phyloP scores from a whole-genome alignment of 257 asterid species.

The Solanum sparsipilum region DNA sequence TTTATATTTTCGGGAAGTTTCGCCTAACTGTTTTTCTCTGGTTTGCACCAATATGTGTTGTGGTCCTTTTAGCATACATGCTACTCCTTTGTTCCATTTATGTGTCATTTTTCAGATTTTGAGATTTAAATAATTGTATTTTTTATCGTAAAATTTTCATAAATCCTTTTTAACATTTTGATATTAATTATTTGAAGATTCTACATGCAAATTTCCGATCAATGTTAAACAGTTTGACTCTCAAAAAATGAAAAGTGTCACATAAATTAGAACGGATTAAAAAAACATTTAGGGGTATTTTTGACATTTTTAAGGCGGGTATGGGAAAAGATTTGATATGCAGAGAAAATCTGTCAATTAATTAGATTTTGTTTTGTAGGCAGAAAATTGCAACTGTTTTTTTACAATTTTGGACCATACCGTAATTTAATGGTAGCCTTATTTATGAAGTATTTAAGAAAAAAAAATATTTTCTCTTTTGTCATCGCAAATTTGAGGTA shows the following conservation, averaged over 20 bases:
- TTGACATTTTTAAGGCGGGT: not conserved
- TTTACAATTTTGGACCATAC: not conserved
- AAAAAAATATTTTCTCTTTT: too few relatives aligned
- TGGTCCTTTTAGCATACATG: not conserved
- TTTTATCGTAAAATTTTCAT: too few relatives aligned
- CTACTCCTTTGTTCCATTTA: not conserved
- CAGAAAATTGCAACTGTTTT: not conserved
- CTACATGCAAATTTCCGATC: too few relatives aligned
- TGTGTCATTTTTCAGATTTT: too few relatives aligned
- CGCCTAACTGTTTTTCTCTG: not conserved
- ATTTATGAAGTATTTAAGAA: too few relatives aligned
- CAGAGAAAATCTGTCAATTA: not conserved
- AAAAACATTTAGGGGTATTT: not conserved
- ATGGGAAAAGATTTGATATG: not conserved
- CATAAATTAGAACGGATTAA: too few relatives aligned
- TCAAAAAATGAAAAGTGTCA: fast-evolving
- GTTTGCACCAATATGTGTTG: not conserved
- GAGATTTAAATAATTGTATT: not conserved
- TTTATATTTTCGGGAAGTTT: not conserved
- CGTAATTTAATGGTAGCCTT: not conserved
- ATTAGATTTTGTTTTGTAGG: not conserved
- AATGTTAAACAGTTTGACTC: too few relatives aligned
- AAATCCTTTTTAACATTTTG: too few relatives aligned
- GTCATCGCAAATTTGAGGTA: too few relatives aligned
- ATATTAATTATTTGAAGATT: too few relatives aligned